Conservation (phyloP, 2,329 filamentous ascomycete genomes). For the Pseudofabraea citricarpa region DNA sequence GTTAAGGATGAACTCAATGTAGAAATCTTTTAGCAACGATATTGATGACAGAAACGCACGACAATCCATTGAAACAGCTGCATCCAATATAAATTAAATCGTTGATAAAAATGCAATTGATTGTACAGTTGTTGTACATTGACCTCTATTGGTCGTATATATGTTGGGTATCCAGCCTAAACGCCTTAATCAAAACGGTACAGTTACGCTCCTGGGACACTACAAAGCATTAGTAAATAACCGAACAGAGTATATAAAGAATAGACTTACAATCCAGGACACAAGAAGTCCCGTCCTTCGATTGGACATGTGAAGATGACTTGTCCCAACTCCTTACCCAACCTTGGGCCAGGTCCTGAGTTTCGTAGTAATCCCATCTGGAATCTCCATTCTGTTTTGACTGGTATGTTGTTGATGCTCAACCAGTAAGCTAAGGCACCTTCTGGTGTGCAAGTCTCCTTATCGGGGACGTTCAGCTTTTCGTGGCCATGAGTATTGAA, state of each 20-base stretch:
- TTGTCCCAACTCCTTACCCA: slow-evolving; percentile 6
- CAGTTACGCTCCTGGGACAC: background rate
- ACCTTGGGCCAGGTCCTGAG: background rate
- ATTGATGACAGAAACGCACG: no score
- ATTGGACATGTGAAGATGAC: slow-evolving; percentile 14
- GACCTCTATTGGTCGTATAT: no score
- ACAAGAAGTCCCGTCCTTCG: slow-evolving; percentile 6
- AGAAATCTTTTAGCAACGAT: no score
- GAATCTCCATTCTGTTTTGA: slow-evolving; percentile 17
- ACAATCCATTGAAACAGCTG: no score
- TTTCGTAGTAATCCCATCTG: slow-evolving; percentile 14
- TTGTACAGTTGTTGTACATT: no score
- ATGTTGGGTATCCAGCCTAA: no score
- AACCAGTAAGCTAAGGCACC: slow-evolving; percentile 15
- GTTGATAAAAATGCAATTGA: no score
- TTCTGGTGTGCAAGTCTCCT: slow-evolving; percentile 15
- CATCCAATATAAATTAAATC: no score
- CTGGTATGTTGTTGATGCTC: slow-evolving; percentile 13
- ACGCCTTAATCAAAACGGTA: no score
- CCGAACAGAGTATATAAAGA: background rate
- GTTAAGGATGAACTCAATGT: no score
- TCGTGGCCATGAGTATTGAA: slow-evolving; percentile 13
- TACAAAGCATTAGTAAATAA: background rate
- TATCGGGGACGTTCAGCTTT: slow-evolving; percentile 6
- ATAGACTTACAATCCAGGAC: slow-evolving; percentile 3